Evolutionary conservation across 345 rosid genomes (phyloP).

Genomic region (Ricinus communis): DNA sequence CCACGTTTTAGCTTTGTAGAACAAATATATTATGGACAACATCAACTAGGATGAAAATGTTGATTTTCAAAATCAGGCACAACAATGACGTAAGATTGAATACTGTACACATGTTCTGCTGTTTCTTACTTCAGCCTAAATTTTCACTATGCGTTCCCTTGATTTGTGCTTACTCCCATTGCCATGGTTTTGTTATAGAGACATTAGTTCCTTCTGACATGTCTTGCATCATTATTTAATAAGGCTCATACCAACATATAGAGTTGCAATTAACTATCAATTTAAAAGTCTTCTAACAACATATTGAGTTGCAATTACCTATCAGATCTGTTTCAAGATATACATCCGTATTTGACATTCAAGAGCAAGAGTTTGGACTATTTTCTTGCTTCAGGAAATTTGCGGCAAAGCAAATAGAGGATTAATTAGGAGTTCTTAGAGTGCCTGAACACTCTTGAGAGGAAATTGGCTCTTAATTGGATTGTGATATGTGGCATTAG

Average conservation of each 20-base stretch:
- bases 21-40: background rate
- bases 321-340: background rate
- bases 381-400: conserved; percentile 2
- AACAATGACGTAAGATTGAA: background rate
- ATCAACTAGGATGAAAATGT: background rate
- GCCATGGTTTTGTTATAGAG: background rate
- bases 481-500: background rate
- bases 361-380: background rate
- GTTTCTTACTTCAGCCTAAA: background rate
- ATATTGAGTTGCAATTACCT: background rate
- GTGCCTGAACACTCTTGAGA: background rate
- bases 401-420: background rate
- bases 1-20: background rate
- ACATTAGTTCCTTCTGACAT: background rate
- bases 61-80: background rate
- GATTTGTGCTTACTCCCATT: background rate
- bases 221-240: background rate
- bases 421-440: background rate
- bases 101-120: background rate
- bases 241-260: background rate
- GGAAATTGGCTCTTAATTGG: background rate
- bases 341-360: background rate
- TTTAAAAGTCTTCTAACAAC: background rate
- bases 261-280: background rate
- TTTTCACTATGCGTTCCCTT: background rate